Conservation (phyloP, 495 filamentous ascomycete genomes). For the Bacidia gigantensis region DNA sequence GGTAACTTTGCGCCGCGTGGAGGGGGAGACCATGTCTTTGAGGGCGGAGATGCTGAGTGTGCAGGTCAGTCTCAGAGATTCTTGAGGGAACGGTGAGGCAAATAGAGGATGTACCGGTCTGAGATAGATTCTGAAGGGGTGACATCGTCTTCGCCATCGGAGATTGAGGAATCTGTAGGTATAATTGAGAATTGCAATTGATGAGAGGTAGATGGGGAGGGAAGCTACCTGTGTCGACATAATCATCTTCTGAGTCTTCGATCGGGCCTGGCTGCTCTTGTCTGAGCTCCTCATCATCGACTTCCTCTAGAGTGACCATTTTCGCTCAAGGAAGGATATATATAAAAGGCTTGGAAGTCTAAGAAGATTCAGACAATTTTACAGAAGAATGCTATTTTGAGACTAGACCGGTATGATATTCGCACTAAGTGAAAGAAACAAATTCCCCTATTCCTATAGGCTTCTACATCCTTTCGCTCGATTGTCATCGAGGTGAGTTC, state of each 20-base stretch:
- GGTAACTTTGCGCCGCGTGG: slow-evolving; percentile 43
- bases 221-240: slow-evolving; percentile 66
- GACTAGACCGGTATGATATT: too few relatives aligned
- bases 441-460: too few relatives aligned
- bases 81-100: slow-evolving; percentile 38
- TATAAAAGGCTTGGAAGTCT: not conserved
- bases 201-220: slow-evolving; percentile 5
- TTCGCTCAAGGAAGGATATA: not conserved
- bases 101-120: slow-evolving; percentile 27
- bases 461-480: too few relatives aligned
- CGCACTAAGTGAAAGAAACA: too few relatives aligned
- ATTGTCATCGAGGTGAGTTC: too few relatives aligned
- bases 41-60: slow-evolving; percentile 54
- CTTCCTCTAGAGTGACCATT: slow-evolving; percentile 95
- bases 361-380: too few relatives aligned
- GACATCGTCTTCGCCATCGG: slow-evolving; percentile 39
- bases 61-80: slow-evolving; percentile 48
- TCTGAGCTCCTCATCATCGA: slow-evolving; percentile 88
- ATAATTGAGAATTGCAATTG: slow-evolving; percentile 12
- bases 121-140: slow-evolving; percentile 22
- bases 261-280: slow-evolving; percentile 52
- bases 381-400: too few relatives aligned
- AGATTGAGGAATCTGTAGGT: slow-evolving; percentile 48
- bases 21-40: slow-evolving; percentile 81
- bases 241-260: slow-evolving; percentile 74